These are phyloP conservation scores for Cystobasidium ongulense DNA, from an alignment of 768 basidiomycete genomes.

Conservation along the genomic window DNA sequence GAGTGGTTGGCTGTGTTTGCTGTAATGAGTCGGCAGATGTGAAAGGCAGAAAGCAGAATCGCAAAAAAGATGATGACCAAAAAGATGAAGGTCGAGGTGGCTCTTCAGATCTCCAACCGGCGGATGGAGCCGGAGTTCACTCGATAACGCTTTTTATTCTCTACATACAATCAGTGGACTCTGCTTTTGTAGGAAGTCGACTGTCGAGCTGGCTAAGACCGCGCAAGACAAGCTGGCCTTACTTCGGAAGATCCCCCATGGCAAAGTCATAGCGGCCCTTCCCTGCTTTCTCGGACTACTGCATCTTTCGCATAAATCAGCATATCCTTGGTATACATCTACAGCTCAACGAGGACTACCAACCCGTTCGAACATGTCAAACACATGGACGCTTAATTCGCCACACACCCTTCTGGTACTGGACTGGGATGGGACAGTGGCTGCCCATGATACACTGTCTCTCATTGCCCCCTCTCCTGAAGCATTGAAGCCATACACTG, in stretches of 20 bases:
- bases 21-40: neutral
- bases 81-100: neutral
- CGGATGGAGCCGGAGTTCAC: neutral
- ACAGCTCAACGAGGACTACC: neutral
- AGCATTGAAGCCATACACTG: constrained; percentile 13
- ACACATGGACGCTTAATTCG: neutral
- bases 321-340: neutral
- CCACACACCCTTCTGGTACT: constrained; percentile 2
- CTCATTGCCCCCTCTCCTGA: constrained; percentile 26
- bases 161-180: too few relatives aligned
- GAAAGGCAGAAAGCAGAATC: neutral
- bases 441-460: constrained; percentile 2
- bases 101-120: neutral
- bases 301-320: neutral
- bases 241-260: neutral
- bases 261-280: neutral
- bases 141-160: neutral
- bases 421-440: constrained; percentile 23
- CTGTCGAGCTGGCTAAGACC: neutral
- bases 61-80: neutral
- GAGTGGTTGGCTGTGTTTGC: neutral
- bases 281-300: neutral
- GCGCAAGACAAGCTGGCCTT: neutral
- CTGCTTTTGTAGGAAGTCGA: neutral
- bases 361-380: neutral